Percentiles rank a stretch among this genome's conserved stretches.
Evolutionary conservation across 78 protist species (phyloP).

Genomic region (Cavenderia fasciculata): DNA sequence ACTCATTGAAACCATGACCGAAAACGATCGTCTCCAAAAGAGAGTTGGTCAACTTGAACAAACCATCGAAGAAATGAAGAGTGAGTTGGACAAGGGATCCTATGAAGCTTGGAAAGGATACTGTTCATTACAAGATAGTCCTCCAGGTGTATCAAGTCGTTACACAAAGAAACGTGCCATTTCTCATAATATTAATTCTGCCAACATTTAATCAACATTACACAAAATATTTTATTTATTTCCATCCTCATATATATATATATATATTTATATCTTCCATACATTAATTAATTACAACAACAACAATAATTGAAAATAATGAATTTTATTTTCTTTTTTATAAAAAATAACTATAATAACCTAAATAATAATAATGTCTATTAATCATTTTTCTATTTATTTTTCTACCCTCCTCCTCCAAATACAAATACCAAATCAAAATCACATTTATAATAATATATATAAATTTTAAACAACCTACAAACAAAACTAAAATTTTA

Average conservation of each 20-base stretch:
- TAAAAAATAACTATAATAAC: too few relatives aligned
- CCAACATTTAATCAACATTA: not conserved
- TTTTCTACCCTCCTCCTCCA: too few relatives aligned
- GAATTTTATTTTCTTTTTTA: too few relatives aligned
- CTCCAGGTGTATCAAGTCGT: constrained; percentile 71
- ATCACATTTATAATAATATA: too few relatives aligned
- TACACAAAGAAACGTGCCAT: constrained; percentile 65
- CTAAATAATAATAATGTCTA: too few relatives aligned
- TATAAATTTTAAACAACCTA: too few relatives aligned
- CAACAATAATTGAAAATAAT: too few relatives aligned
- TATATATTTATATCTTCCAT: too few relatives aligned
- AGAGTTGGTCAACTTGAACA: constrained; percentile 31
- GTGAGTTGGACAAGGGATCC: constrained; percentile 44
- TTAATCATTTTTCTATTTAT: too few relatives aligned
- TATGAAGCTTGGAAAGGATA: constrained; percentile 67
- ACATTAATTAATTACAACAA: too few relatives aligned
- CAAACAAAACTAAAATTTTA: too few relatives aligned
- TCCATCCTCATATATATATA: not conserved
- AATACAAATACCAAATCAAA: too few relatives aligned
- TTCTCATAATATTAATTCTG: not conserved
- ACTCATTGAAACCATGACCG: constrained; percentile 36
- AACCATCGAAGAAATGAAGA: not conserved
- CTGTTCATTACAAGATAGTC: constrained; percentile 66
- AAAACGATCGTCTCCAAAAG: constrained; percentile 33
- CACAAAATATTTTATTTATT: not conserved